A percentile compares a stretch with the other conserved stretches of the same genome.
Evolutionary conservation across 192 early-diverging fungal genomes (phyloP).

Genomic region (Mycoemilia scoparia): DNA sequence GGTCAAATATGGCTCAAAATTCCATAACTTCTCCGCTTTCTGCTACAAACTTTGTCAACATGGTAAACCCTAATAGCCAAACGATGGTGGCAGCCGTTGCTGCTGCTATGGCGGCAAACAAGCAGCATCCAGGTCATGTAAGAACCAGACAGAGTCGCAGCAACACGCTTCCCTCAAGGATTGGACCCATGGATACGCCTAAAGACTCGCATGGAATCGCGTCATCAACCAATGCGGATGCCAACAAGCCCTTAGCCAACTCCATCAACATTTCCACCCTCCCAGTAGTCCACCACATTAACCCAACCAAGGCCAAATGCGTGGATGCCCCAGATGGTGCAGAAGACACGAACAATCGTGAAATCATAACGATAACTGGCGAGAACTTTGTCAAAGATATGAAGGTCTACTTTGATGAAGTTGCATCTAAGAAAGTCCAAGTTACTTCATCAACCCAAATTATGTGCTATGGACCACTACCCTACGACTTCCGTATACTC

Average conservation of each 20-base stretch:
- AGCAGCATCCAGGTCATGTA: too few species aligned
- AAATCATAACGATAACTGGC: constrained; percentile 39
- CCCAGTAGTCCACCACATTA: constrained; percentile 19
- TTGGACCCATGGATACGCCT: too few species aligned
- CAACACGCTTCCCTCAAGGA: too few species aligned
- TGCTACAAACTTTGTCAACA: too few species aligned
- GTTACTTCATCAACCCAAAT: constrained; percentile 20
- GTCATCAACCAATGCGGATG: neutral
- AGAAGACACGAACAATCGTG: constrained; percentile 11
- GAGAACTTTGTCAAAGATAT: constrained; percentile 52
- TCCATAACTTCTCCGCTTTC: too few species aligned
- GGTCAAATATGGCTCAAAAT: too few species aligned
- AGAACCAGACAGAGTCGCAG: too few species aligned
- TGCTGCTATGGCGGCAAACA: too few species aligned
- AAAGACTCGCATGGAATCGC: neutral
- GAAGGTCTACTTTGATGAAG: constrained; percentile 52
- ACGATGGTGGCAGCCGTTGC: too few species aligned
- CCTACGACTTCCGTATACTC: constrained; percentile 16
- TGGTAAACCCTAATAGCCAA: too few species aligned
- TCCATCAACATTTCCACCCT: constrained; percentile 17
- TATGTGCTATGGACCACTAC: constrained; percentile 22
- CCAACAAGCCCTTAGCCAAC: constrained; percentile 3
- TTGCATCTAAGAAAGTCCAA: constrained; percentile 15
- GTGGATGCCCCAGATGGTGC: constrained; percentile 2
- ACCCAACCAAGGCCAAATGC: constrained; percentile 7